A percentile compares a stretch with the other conserved stretches of the same genome.
These are phyloP conservation scores for Clarireedia monteithiana DNA, from an alignment of 2,329 filamentous ascomycete genomes.

Conservation along the genomic window DNA sequence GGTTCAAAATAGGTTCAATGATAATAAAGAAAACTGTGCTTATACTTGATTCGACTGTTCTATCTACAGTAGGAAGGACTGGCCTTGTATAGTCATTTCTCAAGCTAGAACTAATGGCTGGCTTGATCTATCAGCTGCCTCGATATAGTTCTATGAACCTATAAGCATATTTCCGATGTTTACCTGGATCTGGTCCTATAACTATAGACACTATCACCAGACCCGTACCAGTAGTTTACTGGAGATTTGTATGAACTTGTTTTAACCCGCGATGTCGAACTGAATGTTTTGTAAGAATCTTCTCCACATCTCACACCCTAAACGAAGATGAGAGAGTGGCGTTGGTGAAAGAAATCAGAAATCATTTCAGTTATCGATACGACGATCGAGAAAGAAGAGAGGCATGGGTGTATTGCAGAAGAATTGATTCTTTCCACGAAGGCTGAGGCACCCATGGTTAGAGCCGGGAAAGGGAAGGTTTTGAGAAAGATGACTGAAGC, in stretches of 20 bases:
- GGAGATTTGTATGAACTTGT: conserved; percentile 22
- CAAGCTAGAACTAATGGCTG: no score
- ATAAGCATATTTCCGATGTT: no score
- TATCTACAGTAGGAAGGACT: no score
- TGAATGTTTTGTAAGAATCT: conserved; percentile 22
- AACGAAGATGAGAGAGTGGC: background rate
- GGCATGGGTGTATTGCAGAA: background rate
- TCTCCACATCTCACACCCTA: conserved; percentile 23
- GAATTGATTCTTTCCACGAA: background rate
- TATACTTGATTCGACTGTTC: no score
- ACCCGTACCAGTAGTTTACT: background rate
- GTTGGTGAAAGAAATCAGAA: background rate
- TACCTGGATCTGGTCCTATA: no score
- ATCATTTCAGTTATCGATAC: background rate
- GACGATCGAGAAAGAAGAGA: background rate
- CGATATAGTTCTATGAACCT: no score
- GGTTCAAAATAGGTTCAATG: no score
- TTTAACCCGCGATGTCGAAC: conserved; percentile 1
- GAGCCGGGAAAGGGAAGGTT: conserved; percentile 10
- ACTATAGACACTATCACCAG: no score
- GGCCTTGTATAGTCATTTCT: no score
- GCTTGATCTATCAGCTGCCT: no score
- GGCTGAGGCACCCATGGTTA: conserved; percentile 2
- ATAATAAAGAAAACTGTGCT: no score
- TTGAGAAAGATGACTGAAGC: conserved; percentile 1